These are phyloP conservation scores for Parasarocladium wereldwijsianum DNA, from an alignment of 2,329 filamentous ascomycete species.

Conservation along the genomic window DNA sequence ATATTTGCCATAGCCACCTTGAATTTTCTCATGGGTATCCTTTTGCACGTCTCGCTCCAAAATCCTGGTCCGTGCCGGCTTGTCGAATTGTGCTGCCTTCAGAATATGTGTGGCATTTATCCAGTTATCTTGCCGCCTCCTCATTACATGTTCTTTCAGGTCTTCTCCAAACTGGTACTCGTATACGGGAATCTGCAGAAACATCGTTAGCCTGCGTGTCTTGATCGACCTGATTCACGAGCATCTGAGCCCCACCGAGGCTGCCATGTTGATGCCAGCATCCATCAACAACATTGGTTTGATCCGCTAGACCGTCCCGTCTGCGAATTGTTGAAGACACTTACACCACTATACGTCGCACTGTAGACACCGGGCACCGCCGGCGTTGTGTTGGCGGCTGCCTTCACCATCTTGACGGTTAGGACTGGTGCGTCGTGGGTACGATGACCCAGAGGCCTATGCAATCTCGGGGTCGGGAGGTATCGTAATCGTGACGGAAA, in stretches of 20 bases:
- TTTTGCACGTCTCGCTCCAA: conserved; percentile 95
- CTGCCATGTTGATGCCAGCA: neutral
- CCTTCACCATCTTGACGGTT: conserved; percentile 31
- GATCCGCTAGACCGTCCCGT: too few species aligned
- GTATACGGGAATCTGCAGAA: conserved; percentile 75
- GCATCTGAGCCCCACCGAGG: too few species aligned
- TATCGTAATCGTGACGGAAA: too few species aligned
- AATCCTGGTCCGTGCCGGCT: conserved; percentile 86
- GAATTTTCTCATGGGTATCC: conserved; percentile 91
- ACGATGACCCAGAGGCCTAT: too few species aligned
- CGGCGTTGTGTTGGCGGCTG: conserved; percentile 12
- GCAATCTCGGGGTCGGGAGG: conserved; percentile 12
- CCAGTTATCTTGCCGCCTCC: conserved; percentile 84
- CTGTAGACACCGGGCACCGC: conserved; percentile 43
- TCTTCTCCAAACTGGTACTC: conserved; percentile 79
- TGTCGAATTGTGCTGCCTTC: conserved; percentile 94
- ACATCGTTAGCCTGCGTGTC: too few species aligned
- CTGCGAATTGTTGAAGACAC: too few species aligned
- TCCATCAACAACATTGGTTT: too few species aligned
- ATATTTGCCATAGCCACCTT: conserved; percentile 97
- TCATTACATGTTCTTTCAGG: conserved; percentile 81
- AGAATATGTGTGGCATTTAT: conserved; percentile 99
- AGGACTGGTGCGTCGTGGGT: neutral
- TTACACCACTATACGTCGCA: conserved; percentile 55
- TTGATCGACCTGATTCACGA: too few species aligned